Conservation (phyloP, 2,329 filamentous ascomycete genomes). For the Alternaria longipes region DNA sequence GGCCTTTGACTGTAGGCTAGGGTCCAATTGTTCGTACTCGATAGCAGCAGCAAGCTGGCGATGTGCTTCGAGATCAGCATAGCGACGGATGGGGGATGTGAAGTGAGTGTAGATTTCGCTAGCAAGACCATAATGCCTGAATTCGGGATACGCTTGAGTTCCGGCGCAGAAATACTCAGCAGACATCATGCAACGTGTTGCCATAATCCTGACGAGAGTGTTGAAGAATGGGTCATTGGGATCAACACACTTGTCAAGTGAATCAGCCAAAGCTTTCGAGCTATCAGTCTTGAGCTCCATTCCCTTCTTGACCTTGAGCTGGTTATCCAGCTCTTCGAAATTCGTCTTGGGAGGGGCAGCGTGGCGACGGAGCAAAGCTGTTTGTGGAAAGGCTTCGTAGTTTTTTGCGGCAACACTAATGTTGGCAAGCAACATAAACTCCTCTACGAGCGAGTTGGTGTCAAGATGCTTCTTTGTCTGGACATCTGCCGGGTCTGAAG, state of each 20-base stretch:
- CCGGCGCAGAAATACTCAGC: conserved; percentile 98
- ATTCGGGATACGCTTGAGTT: conserved; percentile 90
- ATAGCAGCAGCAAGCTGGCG: conserved; percentile 95
- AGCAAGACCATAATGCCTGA: conserved; percentile 95
- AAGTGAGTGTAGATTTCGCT: conserved; percentile 99
- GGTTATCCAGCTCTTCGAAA: conserved; percentile 91
- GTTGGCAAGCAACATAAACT: conserved; percentile 99
- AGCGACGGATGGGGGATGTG: conserved; percentile 94
- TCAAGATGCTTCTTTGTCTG: conserved; percentile 94
- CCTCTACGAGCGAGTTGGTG: conserved; percentile 97
- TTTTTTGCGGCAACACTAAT: conserved; percentile 91
- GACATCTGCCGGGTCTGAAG: conserved; percentile 93
- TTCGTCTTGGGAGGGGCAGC: conserved; percentile 92
- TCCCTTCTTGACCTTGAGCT: conserved; percentile 86
- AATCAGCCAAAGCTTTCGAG: conserved; percentile 92
- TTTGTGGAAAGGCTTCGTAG: conserved; percentile 92
- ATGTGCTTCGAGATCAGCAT: conserved; percentile 95
- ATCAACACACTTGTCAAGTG: conserved; percentile 85
- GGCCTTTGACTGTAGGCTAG: conserved; percentile 79
- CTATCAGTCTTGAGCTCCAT: conserved; percentile 84
- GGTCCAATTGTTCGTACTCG: conserved; percentile 86
- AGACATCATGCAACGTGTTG: conserved; percentile 98
- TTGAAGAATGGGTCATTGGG: conserved; percentile 92
- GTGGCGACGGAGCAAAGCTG: conserved; percentile 91
- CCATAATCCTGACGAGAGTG: conserved; percentile 95